phyloP scores from a whole-genome alignment of 768 basidiomycete genomes.

The Lentinula guzmanii region DNA sequence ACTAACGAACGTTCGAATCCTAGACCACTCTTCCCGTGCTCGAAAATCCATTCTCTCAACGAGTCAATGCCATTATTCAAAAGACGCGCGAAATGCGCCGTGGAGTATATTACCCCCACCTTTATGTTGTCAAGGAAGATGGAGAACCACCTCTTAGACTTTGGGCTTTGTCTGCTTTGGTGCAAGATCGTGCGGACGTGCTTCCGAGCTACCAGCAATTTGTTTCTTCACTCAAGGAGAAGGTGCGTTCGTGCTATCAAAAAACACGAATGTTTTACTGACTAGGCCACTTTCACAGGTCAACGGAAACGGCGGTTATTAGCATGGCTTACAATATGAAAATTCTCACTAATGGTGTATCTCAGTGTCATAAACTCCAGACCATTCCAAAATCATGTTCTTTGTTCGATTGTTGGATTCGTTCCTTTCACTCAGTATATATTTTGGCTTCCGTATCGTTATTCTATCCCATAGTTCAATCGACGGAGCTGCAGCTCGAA shows the following conservation, averaged over 20 bases:
- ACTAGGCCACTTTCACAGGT: not conserved
- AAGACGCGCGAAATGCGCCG: conserved; percentile 93
- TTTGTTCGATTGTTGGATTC: not conserved
- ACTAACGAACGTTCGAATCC: not conserved
- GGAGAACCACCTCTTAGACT: conserved; percentile 90
- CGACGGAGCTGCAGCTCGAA: not conserved
- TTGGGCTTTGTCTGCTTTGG: conserved; percentile 92
- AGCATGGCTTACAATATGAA: not conserved
- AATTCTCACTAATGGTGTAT: not conserved
- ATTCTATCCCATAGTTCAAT: not conserved
- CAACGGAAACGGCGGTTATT: conserved; percentile 10
- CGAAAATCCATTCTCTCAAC: conserved; percentile 94
- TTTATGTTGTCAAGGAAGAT: conserved; percentile 97
- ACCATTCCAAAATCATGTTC: not conserved
- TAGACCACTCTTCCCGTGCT: conserved; percentile 85
- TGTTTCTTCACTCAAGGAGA: conserved; percentile 84
- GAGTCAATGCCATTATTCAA: conserved; percentile 88
- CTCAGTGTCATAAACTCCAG: too few relatives aligned
- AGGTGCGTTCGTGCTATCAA: conserved; percentile 39
- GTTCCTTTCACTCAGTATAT: not conserved
- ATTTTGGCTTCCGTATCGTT: not conserved
- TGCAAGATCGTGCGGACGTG: conserved; percentile 94
- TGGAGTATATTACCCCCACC: conserved; percentile 87
- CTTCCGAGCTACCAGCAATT: conserved; percentile 96
- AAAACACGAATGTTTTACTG: not conserved